These are phyloP conservation scores for Nitzschia sp. DNA, from an alignment of 108 stramenopile species.

Conservation along the genomic window DNA sequence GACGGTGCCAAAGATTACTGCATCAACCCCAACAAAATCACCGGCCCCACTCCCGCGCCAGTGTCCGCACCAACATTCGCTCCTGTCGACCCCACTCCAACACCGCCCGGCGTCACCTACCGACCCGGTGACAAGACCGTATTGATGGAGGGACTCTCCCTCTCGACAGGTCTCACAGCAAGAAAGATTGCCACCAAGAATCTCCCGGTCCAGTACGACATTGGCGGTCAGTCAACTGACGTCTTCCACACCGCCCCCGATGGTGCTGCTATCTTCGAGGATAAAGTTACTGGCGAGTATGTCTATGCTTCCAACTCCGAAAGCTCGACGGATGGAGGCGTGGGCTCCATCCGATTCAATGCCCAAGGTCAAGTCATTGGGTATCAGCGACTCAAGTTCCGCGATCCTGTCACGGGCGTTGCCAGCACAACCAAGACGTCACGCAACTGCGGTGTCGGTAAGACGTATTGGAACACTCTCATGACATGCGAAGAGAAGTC, in stretches of 20 bases:
- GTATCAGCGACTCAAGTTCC: constrained; percentile 35
- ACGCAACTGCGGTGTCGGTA: constrained; percentile 53
- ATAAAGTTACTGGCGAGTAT: constrained; percentile 44
- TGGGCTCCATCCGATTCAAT: constrained; percentile 53
- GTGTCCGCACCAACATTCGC: background rate
- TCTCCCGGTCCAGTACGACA: constrained; percentile 12
- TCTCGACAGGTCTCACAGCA: constrained; percentile 21
- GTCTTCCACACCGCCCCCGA: constrained; percentile 51
- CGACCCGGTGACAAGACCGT: constrained; percentile 42
- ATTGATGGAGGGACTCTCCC: constrained; percentile 21
- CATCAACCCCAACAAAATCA: background rate
- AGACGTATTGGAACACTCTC: constrained; percentile 37
- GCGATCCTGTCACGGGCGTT: background rate
- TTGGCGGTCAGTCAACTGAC: constrained; percentile 14
- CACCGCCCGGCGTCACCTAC: background rate
- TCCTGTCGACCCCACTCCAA: background rate
- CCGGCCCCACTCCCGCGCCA: too few relatives aligned
- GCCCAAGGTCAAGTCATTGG: constrained; percentile 29
- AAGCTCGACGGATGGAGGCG: constrained; percentile 38
- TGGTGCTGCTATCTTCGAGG: constrained; percentile 43
- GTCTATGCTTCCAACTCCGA: constrained; percentile 65
- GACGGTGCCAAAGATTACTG: background rate
- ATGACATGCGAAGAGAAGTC: constrained; percentile 40
- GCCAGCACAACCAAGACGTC: constrained; percentile 17
- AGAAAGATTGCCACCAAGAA: constrained; percentile 29